Evolutionary conservation across 192 early-diverging fungal genomes (phyloP).

Genomic region (Cladochytrium replicatum): DNA sequence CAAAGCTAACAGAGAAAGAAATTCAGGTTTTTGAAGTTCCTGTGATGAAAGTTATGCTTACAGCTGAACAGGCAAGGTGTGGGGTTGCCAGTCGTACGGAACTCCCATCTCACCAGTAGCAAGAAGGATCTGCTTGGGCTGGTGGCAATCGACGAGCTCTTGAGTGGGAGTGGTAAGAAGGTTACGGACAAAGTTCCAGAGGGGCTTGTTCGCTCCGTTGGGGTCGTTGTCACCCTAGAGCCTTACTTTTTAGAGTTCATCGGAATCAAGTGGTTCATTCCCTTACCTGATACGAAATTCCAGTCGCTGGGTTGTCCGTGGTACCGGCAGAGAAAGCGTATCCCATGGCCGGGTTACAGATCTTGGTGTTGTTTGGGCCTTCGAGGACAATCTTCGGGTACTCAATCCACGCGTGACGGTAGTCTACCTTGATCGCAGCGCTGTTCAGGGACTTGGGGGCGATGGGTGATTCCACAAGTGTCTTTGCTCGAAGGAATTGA

Average conservation of each 20-base stretch:
- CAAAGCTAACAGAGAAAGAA: too few relatives aligned
- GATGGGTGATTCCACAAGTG: background rate
- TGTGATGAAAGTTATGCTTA: slow-evolving; percentile 22
- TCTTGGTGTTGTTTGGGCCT: slow-evolving; percentile 6
- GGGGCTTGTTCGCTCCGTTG: slow-evolving; percentile 14
- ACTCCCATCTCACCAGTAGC: slow-evolving; percentile 42
- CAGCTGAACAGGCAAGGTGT: slow-evolving; percentile 39
- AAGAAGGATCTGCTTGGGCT: slow-evolving; percentile 44
- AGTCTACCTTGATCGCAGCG: slow-evolving; percentile 13
- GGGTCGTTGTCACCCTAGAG: slow-evolving; percentile 21
- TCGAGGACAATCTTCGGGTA: slow-evolving; percentile 22
- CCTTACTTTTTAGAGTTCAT: too few relatives aligned
- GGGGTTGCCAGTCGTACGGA: slow-evolving; percentile 42
- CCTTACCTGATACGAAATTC: slow-evolving; percentile 15
- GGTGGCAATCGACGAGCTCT: slow-evolving; percentile 35
- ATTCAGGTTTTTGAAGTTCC: too few relatives aligned
- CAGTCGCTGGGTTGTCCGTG: slow-evolving; percentile 27
- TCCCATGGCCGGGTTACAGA: slow-evolving; percentile 31
- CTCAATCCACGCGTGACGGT: slow-evolving; percentile 33
- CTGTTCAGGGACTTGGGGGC: background rate
- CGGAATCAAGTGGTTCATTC: too few relatives aligned
- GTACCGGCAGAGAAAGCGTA: slow-evolving; percentile 43
- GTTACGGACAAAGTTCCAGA: slow-evolving; percentile 18
- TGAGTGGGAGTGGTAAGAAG: slow-evolving; percentile 13
- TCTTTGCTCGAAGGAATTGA: slow-evolving; percentile 10